Evolutionary conservation across 768 basidiomycete species (phyloP).

Genomic region (Ramaria rubella): DNA sequence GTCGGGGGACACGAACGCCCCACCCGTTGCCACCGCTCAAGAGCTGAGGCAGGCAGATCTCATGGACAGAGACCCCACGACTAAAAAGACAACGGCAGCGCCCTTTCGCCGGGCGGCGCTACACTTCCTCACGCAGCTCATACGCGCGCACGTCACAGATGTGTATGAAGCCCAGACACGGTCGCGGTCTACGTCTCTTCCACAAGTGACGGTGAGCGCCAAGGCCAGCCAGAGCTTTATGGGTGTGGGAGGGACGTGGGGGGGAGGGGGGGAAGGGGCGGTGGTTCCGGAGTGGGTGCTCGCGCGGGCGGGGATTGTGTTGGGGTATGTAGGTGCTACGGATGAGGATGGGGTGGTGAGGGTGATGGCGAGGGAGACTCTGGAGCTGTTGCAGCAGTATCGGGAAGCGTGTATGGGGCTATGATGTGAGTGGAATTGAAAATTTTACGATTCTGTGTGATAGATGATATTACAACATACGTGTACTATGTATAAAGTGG

Average conservation of each 20-base stretch:
- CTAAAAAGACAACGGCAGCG: constrained; percentile 59
- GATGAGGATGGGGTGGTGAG: constrained; percentile 69
- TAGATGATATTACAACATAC: no score
- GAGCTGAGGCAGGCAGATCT: constrained; percentile 1
- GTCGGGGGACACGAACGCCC: constrained; percentile 16
- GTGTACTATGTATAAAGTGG: no score
- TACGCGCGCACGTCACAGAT: constrained; percentile 52
- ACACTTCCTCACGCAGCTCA: constrained; percentile 67
- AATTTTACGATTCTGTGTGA: no score
- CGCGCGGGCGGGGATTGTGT: constrained; percentile 47
- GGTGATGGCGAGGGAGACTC: constrained; percentile 69
- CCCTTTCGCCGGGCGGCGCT: constrained; percentile 79
- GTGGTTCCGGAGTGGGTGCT: constrained; percentile 35
- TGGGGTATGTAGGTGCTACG: constrained; percentile 62
- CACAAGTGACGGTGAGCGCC: not conserved
- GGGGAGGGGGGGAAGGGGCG: constrained; percentile 9
- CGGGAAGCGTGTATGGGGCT: not conserved
- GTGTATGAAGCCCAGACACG: constrained; percentile 37
- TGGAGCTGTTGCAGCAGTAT: constrained; percentile 30
- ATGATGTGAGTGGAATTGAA: no score
- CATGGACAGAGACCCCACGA: constrained; percentile 55
- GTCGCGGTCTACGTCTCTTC: constrained; percentile 6
- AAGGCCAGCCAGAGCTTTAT: not conserved
- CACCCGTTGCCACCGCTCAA: not conserved
- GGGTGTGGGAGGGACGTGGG: not conserved